A percentile compares a stretch with the other conserved stretches of the same genome.
These are phyloP conservation scores for Hericium coralloides DNA, from an alignment of 768 basidiomycete genomes.

Conservation along the genomic window DNA sequence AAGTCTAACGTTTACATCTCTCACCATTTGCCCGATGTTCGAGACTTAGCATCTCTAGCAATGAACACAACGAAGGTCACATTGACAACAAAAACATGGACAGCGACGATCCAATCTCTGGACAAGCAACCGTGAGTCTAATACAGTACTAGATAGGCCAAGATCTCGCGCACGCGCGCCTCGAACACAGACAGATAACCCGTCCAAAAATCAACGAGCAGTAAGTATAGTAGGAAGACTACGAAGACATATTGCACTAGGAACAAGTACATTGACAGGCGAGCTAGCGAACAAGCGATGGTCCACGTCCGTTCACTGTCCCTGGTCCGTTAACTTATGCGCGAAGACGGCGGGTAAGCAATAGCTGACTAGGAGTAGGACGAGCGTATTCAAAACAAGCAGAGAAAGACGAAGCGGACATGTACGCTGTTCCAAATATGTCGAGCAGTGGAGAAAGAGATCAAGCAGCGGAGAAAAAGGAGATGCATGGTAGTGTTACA, in stretches of 20 bases:
- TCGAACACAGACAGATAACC: neutral
- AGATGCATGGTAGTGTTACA: neutral
- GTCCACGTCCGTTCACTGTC: slow-evolving; percentile 52
- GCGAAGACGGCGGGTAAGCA: slow-evolving; percentile 18
- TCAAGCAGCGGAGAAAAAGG: neutral
- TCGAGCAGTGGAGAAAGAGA: slow-evolving; percentile 5
- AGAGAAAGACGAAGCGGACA: neutral
- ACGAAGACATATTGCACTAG: neutral
- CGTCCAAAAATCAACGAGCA: neutral
- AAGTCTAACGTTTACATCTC: no score
- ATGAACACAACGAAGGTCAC: no score
- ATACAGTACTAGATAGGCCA: no score
- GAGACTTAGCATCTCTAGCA: no score
- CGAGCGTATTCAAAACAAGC: no score
- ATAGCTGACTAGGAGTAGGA: slow-evolving; percentile 8
- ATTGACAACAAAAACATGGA: no score
- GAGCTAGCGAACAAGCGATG: slow-evolving; percentile 36
- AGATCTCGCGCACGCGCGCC: no score
- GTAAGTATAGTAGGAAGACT: neutral
- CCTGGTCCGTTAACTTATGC: slow-evolving; percentile 26
- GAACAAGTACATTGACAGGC: slow-evolving; percentile 31
- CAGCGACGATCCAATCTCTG: no score
- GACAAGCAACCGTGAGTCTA: no score
- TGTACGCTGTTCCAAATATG: slow-evolving; percentile 13
- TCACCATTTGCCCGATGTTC: no score